Evolutionary conservation across 139 green algal genomes (phyloP), one percentile per base, ranked within the genome.

Genomic region (Volvox reticuliferus): DNA sequence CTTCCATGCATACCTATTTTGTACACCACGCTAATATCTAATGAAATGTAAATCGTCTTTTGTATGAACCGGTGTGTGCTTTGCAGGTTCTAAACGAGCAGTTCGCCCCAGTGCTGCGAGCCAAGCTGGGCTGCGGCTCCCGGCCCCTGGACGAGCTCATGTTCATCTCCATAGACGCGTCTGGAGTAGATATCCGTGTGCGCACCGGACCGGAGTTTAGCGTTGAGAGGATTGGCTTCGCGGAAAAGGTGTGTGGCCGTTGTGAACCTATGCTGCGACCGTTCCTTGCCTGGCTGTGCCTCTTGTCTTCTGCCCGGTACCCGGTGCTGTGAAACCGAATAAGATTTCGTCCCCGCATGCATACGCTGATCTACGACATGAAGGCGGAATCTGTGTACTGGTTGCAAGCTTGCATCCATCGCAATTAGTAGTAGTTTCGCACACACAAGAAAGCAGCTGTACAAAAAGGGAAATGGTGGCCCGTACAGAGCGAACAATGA

Each of bases 121-220:
- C 94, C 24, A 69, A 96, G 84, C 80, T 98, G 78, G 65, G 88
- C 2, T 79, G 67, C 84, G 88, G 55, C 24, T 32, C n/a, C 9
- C 67, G 35, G 32, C 78, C 90, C 61, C 78, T 94, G 20, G 79
- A 94, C 44, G 97, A 99, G 87, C 95, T 97, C 12, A 88, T 94
- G 13, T 96, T 99, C 91, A 99, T 99, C 69, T 98, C 95, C 44
- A 99, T 99, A 33, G 98, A 99, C 91, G 94, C 94, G 1, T 85
- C 93, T 1, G 98, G 98, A 1, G 96, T 97, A 12, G 98, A 99
- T 87, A 94, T 99, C 50, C 95, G 98, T 19, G 94, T 99, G 67
- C 95, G 98, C 37, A 90, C 44, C 3, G 95, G 94, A 26, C 90
- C 68, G 0, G 97, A 98, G 50, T 98, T 97, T 93, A 95, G 90